phyloP scores from a whole-genome alignment of 2,329 filamentous ascomycete genomes.

The Exophiala sideris region DNA sequence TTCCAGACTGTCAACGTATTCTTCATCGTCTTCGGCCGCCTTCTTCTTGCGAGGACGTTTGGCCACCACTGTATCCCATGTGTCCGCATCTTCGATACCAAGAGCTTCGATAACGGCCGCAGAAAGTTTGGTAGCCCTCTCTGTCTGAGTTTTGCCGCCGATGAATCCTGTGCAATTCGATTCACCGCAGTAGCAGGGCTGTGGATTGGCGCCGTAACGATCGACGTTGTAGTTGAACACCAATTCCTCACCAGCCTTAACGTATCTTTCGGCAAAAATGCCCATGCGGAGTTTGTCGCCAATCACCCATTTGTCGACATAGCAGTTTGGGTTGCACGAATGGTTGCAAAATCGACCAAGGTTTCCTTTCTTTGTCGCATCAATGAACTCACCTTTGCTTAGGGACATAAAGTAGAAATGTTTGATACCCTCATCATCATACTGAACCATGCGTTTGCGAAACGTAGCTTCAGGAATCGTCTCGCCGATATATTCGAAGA shows the following conservation, averaged over 20 bases:
- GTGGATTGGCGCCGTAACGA: constrained; percentile 92
- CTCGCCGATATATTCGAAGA: constrained; percentile 97
- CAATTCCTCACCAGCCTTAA: constrained; percentile 86
- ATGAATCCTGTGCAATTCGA: constrained; percentile 94
- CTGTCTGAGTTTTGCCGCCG: constrained; percentile 95
- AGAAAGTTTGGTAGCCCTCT: constrained; percentile 87
- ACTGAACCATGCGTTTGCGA: constrained; percentile 83
- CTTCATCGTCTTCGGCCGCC: constrained; percentile 85
- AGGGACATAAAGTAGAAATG: constrained; percentile 99
- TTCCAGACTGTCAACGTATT: constrained; percentile 87
- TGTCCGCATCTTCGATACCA: constrained; percentile 87
- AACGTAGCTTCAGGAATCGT: constrained; percentile 93
- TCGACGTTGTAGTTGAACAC: constrained; percentile 99
- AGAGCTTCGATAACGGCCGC: constrained; percentile 88
- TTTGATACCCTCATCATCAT: constrained; percentile 94
- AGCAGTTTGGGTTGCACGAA: constrained; percentile 97
- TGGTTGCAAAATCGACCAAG: constrained; percentile 97
- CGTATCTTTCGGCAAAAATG: constrained; percentile 84
- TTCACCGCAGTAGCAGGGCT: constrained; percentile 95
- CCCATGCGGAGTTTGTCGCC: constrained; percentile 97
- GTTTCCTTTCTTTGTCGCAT: constrained; percentile 95
- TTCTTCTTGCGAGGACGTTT: constrained; percentile 95
- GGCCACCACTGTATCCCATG: constrained; percentile 76
- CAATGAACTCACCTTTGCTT: constrained; percentile 92
- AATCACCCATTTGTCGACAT: constrained; percentile 99